Conservation (phyloP, 495 filamentous ascomycete species). For the Niebla homalea region DNA sequence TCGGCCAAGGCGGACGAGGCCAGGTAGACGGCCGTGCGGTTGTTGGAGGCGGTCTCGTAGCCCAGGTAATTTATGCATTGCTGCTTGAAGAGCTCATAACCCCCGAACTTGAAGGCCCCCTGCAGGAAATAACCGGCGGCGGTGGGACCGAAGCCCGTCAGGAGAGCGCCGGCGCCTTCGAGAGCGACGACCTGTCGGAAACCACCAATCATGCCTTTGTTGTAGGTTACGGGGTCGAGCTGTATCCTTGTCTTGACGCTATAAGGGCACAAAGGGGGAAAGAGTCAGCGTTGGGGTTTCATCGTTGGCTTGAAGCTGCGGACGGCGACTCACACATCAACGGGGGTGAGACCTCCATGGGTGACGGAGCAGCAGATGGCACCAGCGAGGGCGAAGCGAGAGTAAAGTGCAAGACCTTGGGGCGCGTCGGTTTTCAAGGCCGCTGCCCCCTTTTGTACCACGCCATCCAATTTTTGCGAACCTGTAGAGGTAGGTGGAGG, state of each 20-base stretch:
- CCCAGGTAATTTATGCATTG: conserved; percentile 74
- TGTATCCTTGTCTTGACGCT: conserved; percentile 95
- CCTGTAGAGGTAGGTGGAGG: conserved; percentile 21
- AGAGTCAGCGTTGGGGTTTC: conserved; percentile 5
- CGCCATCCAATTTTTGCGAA: conserved; percentile 29
- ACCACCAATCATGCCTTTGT: conserved; percentile 76
- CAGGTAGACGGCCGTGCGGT: conserved; percentile 81
- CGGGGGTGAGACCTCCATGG: conserved; percentile 81
- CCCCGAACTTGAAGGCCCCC: conserved; percentile 90
- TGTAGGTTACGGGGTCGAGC: conserved; percentile 82
- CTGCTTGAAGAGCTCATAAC: conserved; percentile 94
- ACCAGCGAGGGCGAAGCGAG: conserved; percentile 82
- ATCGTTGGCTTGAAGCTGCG: background rate
- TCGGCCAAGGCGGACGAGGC: conserved; percentile 72
- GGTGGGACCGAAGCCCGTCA: conserved; percentile 79
- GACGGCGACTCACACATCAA: conserved; percentile 86
- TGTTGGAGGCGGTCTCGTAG: conserved; percentile 65
- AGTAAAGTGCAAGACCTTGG: conserved; percentile 48
- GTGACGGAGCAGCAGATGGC: conserved; percentile 91
- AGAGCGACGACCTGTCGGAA: conserved; percentile 71
- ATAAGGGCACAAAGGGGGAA: conserved; percentile 16
- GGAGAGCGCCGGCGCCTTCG: conserved; percentile 78
- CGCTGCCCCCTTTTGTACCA: conserved; percentile 14
- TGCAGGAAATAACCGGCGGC: conserved; percentile 89
- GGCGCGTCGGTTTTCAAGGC: conserved; percentile 33